These are phyloP conservation scores for Claviceps capensis DNA, from an alignment of 2,329 filamentous ascomycete genomes.

Conservation along the genomic window DNA sequence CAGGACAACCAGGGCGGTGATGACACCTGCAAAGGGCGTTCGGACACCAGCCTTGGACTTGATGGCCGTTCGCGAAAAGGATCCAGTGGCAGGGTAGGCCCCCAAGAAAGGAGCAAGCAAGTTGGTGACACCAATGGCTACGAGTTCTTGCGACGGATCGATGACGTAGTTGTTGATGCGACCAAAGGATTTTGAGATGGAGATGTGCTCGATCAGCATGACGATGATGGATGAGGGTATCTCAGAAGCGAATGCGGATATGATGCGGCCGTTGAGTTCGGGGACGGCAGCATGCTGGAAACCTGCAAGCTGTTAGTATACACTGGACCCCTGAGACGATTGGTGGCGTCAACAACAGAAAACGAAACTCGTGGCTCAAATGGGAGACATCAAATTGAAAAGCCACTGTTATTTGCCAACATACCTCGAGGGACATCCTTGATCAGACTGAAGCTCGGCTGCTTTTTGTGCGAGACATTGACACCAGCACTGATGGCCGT, in stretches of 20 bases:
- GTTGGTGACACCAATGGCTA: conserved; percentile 65
- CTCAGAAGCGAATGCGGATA: conserved; percentile 49
- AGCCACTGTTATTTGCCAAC: too few species aligned
- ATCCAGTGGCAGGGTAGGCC: conserved; percentile 75
- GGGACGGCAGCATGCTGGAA: conserved; percentile 61
- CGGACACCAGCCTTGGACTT: conserved; percentile 89
- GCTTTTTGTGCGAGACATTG: conserved; percentile 43
- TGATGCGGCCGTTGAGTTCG: conserved; percentile 42
- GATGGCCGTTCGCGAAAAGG: conserved; percentile 83
- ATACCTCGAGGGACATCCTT: conserved; percentile 55
- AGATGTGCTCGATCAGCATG: conserved; percentile 67
- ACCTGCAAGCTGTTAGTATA: conserved; percentile 23
- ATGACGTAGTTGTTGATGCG: conserved; percentile 72
- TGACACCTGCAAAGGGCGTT: conserved; percentile 73
- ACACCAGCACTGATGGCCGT: conserved; percentile 61
- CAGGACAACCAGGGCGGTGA: conserved; percentile 70
- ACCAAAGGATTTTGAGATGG: conserved; percentile 72
- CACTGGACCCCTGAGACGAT: too few species aligned
- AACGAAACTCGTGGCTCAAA: too few species aligned
- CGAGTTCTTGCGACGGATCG: conserved; percentile 65
- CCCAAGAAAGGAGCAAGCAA: conserved; percentile 66
- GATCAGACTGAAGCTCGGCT: conserved; percentile 50
- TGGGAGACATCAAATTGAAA: too few species aligned
- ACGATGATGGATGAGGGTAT: conserved; percentile 66
- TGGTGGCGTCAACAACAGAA: too few species aligned